A percentile compares a stretch with the other conserved stretches of the same genome.
Evolutionary conservation across 129 eudicot species (phyloP).

Genomic region (Glebionis coronaria): DNA sequence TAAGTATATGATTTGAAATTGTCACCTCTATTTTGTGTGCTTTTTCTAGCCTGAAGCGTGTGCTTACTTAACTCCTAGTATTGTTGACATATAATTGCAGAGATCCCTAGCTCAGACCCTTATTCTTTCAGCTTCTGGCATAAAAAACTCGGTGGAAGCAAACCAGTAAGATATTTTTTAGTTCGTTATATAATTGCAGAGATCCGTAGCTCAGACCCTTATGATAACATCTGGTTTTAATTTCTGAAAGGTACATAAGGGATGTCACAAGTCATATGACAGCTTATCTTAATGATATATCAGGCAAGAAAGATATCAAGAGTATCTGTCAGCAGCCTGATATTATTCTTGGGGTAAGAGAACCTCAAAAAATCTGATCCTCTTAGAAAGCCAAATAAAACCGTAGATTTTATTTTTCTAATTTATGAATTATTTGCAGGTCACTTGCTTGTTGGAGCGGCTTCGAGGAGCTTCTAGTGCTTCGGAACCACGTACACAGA

Average conservation of each 20-base stretch:
- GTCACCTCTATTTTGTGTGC: constrained; percentile 2
- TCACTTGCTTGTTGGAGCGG: constrained; percentile 84
- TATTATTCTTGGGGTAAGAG: constrained; percentile 66
- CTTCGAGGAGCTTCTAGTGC: constrained; percentile 97
- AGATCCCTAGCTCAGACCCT: constrained; percentile 92
- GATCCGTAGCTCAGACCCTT: no score
- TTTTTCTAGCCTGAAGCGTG: constrained; percentile 1
- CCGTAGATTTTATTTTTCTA: constrained; percentile 1
- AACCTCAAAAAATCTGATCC: neutral
- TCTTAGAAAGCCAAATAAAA: neutral
- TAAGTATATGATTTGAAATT: no score
- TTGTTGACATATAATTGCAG: constrained; percentile 42
- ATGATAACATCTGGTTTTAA: constrained; percentile 10
- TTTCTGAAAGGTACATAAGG: constrained; percentile 56
- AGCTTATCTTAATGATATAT: constrained; percentile 62
- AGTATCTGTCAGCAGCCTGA: constrained; percentile 74
- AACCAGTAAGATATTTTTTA: constrained; percentile 55
- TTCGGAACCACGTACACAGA: constrained; percentile 84
- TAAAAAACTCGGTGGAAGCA: constrained; percentile 49
- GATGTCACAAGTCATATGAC: constrained; percentile 71
- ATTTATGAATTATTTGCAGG: constrained; percentile 38
- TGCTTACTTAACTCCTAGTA: constrained; percentile 10
- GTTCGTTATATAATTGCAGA: no score
- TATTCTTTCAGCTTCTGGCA: constrained; percentile 80
- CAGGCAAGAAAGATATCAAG: constrained; percentile 70